phyloP scores from a whole-genome alignment of 2,329 filamentous ascomycete species.

The Knoxdaviesia proteae region DNA sequence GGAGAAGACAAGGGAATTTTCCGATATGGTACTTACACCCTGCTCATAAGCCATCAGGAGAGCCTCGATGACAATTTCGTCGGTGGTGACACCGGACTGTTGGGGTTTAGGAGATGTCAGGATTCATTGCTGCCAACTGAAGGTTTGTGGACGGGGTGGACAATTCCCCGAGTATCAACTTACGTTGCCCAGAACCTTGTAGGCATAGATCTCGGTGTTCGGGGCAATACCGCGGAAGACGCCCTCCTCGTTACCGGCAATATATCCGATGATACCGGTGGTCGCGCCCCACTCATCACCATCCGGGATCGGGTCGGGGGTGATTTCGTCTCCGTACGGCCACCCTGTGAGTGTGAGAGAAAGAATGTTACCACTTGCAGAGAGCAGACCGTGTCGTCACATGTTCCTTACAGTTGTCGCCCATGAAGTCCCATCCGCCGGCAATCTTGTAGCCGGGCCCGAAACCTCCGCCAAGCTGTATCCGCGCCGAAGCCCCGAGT shows the following conservation, averaged over 20 bases:
- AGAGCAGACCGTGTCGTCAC: too few species aligned
- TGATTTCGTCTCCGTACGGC: neutral
- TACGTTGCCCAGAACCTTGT: neutral
- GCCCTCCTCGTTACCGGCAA: constrained; percentile 3
- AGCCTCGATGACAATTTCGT: constrained; percentile 13
- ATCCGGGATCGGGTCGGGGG: neutral
- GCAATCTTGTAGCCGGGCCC: constrained; percentile 15
- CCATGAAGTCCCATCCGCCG: constrained; percentile 17
- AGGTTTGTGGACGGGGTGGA: too few species aligned
- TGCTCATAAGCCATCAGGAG: constrained; percentile 14
- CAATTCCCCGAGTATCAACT: neutral
- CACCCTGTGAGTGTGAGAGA: neutral
- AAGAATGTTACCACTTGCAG: too few species aligned
- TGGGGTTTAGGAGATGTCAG: too few species aligned
- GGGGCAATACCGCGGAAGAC: constrained; percentile 6
- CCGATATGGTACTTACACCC: constrained; percentile 7
- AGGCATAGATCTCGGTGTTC: constrained; percentile 5
- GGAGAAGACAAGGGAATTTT: neutral
- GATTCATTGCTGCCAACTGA: too few species aligned
- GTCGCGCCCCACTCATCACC: constrained; percentile 11
- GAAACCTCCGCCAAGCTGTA: constrained; percentile 17
- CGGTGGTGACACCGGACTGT: constrained; percentile 4
- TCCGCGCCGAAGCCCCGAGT: too few species aligned
- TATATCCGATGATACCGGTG: constrained; percentile 11
- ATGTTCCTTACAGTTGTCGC: constrained; percentile 2